Evolutionary conservation across 1,284 basidiomycete species (phyloP), one percentile per base, ranked within the genome.

Genomic region (Trametes hirsuta): DNA sequence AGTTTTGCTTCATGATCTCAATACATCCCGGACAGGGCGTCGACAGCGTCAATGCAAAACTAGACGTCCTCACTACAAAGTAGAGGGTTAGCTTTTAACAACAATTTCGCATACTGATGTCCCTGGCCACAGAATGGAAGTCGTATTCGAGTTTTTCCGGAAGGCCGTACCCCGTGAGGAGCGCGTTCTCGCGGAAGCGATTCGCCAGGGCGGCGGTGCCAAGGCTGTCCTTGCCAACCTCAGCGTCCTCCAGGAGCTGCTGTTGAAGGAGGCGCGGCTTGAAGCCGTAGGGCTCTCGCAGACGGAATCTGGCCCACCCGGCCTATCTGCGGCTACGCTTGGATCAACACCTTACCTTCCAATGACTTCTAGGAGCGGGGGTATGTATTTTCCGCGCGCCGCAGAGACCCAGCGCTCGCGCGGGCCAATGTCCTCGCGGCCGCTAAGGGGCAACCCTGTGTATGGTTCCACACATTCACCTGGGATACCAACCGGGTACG

Each of bases 1-100:
- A 76, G 6, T 70, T 81, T 39, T 59, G 66, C 21, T 70, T 72
- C 39, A 70, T 70, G 4, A 62, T 80, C 11, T 57, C 71, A 0
- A 62, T 76, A 11, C 77, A 79, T 51, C 76, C 72, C 0, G 73
- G 73, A 2, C 57, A 70, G 1, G 72, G 69, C 0, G 66, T 79
- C 6, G 74, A 77, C 40, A 53, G 63, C 6, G 74, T 72, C 0
- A 75, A 76, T 30, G 46, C 64, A 11, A 76, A 74, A 56, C 66
- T 78, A 8, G 68, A 71, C 9, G 36, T 48, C 3, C 66, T 40
- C 52, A 67, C 45, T 53, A 60, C 30, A 9, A 69, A 64, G 68
- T 69, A 25, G 9, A 63, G 30, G 30, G 4, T 47, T 1, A 25
- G 2, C 24, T 1, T 18, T 18, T 18, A 18, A 18, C 18, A 18